These are phyloP conservation scores for Fusarium drepaniforme DNA, from an alignment of 2,329 filamentous ascomycete genomes.

Conservation along the genomic window DNA sequence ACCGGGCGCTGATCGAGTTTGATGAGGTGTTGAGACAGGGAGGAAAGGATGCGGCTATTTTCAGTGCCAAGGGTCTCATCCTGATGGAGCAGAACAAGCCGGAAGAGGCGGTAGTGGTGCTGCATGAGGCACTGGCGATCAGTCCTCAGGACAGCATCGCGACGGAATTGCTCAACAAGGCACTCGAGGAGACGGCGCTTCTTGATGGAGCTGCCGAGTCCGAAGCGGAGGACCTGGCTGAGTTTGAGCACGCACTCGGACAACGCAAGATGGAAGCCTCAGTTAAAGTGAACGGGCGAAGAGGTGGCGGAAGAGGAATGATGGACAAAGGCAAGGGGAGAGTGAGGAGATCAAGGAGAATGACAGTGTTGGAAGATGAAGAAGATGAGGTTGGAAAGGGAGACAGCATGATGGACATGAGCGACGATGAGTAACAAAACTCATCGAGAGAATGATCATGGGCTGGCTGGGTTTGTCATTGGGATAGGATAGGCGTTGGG, in stretches of 20 bases:
- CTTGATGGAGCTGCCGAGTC: constrained; percentile 59
- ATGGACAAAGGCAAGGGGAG: constrained; percentile 61
- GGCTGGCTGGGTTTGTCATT: constrained; percentile 15
- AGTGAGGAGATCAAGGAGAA: constrained; percentile 49
- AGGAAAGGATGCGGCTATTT: constrained; percentile 82
- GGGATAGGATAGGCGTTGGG: constrained; percentile 34
- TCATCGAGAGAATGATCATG: constrained; percentile 1
- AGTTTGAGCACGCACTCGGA: constrained; percentile 66
- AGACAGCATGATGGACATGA: constrained; percentile 68
- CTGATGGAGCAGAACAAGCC: constrained; percentile 81
- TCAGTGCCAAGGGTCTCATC: constrained; percentile 86
- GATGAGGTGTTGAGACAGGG: constrained; percentile 88
- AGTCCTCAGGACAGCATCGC: constrained; percentile 85
- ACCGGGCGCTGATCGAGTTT: constrained; percentile 83
- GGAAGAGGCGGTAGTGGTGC: constrained; percentile 81
- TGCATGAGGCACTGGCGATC: constrained; percentile 88
- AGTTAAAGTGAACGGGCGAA: constrained; percentile 49
- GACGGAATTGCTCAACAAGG: constrained; percentile 81
- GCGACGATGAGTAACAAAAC: constrained; percentile 60
- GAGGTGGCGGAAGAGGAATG: constrained; percentile 33
- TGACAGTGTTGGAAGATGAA: constrained; percentile 49
- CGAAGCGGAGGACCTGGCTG: constrained; percentile 59
- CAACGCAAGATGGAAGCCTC: constrained; percentile 60
- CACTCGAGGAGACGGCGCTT: constrained; percentile 71
- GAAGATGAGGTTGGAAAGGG: constrained; percentile 53